These are phyloP conservation scores for Monilinia aucupariae DNA, from an alignment of 2,329 filamentous ascomycete species.

Conservation along the genomic window DNA sequence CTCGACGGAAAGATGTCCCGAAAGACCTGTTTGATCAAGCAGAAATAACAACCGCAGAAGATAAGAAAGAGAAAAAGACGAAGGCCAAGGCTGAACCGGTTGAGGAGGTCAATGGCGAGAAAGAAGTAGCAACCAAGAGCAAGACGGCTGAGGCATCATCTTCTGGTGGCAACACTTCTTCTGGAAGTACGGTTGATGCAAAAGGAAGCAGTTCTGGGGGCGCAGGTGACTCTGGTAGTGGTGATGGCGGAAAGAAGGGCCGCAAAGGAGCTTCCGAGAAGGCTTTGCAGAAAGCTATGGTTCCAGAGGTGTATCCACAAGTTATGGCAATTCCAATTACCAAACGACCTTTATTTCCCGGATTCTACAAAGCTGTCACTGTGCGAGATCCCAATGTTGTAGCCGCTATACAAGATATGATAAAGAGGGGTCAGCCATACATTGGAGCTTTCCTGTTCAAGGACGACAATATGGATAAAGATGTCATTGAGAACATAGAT, in stretches of 20 bases:
- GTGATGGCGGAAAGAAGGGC: conserved; percentile 65
- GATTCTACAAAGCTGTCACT: conserved; percentile 98
- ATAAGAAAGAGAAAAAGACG: conserved; percentile 32
- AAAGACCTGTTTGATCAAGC: conserved; percentile 39
- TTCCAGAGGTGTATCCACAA: conserved; percentile 94
- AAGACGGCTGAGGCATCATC: conserved; percentile 27
- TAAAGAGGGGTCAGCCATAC: conserved; percentile 94
- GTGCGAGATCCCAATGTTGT: conserved; percentile 90
- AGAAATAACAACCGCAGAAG: conserved; percentile 39
- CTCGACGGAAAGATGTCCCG: conserved; percentile 40
- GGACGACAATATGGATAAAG: conserved; percentile 88
- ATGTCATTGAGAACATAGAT: conserved; percentile 82
- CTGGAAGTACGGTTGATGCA: conserved; percentile 31
- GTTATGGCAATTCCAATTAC: conserved; percentile 96
- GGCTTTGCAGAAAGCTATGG: conserved; percentile 76
- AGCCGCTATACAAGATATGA: conserved; percentile 88
- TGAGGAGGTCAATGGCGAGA: conserved; percentile 40
- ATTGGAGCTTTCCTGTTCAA: conserved; percentile 96
- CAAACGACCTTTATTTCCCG: conserved; percentile 87
- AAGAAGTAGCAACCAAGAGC: conserved; percentile 39
- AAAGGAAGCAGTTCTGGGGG: conserved; percentile 30
- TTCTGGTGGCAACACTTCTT: conserved; percentile 25
- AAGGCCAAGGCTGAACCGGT: conserved; percentile 34
- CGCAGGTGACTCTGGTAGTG: conserved; percentile 33
- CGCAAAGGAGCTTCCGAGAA: conserved; percentile 63